Conservation (phyloP, 1,139 yeast species). For the Scheffersomyces lignicola region DNA sequence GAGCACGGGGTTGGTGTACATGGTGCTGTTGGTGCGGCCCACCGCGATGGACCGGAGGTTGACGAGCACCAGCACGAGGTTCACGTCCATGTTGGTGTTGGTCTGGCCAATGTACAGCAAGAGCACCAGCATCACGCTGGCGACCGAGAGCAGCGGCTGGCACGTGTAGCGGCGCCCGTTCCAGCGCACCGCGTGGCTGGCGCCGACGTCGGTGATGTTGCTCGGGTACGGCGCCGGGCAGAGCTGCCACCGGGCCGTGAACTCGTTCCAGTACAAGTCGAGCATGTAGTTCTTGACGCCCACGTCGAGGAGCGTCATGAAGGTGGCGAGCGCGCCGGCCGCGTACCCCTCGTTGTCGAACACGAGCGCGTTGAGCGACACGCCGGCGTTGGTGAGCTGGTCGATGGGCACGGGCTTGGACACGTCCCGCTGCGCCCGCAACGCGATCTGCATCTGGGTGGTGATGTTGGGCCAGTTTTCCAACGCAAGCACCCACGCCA, state of each 20-base stretch:
- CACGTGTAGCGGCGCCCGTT: conserved; percentile 31
- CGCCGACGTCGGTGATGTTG: conserved; percentile 23
- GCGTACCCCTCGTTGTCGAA: conserved; percentile 57
- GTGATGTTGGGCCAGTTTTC: conserved; percentile 22
- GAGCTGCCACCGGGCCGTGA: conserved; percentile 57
- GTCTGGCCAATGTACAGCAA: conserved; percentile 43
- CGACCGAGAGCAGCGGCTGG: conserved; percentile 44
- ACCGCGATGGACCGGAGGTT: conserved; percentile 33
- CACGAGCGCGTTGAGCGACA: conserved; percentile 50
- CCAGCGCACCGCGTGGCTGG: conserved; percentile 26
- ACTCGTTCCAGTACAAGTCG: conserved; percentile 68
- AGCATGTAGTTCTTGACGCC: conserved; percentile 57
- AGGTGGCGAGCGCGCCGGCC: conserved; percentile 31
- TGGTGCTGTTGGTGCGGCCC: conserved; percentile 12
- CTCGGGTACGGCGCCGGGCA: conserved; percentile 56
- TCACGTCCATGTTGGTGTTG: conserved; percentile 57
- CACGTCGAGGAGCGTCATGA: conserved; percentile 40
- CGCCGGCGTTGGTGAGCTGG: conserved; percentile 58
- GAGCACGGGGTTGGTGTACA: conserved; percentile 5
- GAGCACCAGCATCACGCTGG: conserved; percentile 36
- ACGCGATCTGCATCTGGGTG: conserved; percentile 28
- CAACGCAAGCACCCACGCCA: conserved; percentile 1
- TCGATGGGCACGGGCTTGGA: conserved; percentile 55
- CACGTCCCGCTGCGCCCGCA: conserved; percentile 71
- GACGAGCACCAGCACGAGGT: conserved; percentile 54